A percentile compares a stretch with the other conserved stretches of the same genome.
Evolutionary conservation across 192 early-diverging fungal genomes (phyloP).

Genomic region (Lobulomyces angularis): DNA sequence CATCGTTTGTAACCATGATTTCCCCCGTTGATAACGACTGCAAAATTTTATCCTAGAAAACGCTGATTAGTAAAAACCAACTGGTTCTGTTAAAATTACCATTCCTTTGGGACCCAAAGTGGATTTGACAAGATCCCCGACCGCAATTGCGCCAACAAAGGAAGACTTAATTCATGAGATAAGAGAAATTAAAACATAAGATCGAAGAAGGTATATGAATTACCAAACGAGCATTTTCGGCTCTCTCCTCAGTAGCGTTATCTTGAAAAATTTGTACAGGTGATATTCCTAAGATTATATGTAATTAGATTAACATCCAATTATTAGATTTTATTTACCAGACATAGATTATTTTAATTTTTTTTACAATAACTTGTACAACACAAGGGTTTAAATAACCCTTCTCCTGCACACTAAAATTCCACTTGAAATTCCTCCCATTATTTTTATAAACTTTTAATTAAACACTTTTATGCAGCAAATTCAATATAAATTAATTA

Average conservation of each 20-base stretch:
- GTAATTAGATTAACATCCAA: too few species aligned
- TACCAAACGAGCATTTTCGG: conserved; percentile 96
- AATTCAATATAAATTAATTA: too few species aligned
- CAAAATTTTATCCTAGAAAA: conserved; percentile 85
- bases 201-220: conserved; percentile 7
- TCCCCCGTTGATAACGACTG: conserved; percentile 78
- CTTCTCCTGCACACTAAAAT: too few species aligned
- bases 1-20: conserved; percentile 94
- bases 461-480: too few species aligned
- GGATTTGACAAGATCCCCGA: conserved; percentile 95
- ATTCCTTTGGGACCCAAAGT: conserved; percentile 98
- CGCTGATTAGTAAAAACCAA: background rate
- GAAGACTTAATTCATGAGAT: conserved; percentile 43
- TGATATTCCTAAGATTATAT: conserved; percentile 25
- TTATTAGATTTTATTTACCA: too few species aligned
- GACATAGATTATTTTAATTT: too few species aligned
- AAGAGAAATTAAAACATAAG: background rate
- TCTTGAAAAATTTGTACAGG: conserved; percentile 93
- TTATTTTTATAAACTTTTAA: too few species aligned
- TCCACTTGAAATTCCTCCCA: too few species aligned
- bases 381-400: too few species aligned
- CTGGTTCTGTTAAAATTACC: conserved; percentile 33
- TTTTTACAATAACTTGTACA: too few species aligned
- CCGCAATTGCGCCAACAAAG: conserved; percentile 96
- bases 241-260: conserved; percentile 88